Percentiles rank a stretch among this genome's conserved stretches.
phyloP scores from a whole-genome alignment of 768 basidiomycete species.

The Calocybe indica region DNA sequence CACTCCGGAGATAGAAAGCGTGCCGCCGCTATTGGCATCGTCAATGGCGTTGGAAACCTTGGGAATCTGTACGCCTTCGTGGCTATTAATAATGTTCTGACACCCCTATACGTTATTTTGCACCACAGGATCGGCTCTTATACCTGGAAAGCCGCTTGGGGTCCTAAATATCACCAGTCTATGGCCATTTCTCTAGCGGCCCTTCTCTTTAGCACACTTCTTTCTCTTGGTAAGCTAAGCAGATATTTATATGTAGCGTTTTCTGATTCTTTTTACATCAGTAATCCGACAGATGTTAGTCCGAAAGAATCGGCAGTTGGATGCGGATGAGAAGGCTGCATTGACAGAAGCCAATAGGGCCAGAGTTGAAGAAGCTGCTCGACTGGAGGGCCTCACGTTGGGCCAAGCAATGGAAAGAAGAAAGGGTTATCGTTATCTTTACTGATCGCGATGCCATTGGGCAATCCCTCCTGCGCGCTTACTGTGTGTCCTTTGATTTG shows the following conservation, averaged over 20 bases:
- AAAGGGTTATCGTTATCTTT: slow-evolving; percentile 54
- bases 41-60: slow-evolving; percentile 52
- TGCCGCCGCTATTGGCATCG: slow-evolving; percentile 55
- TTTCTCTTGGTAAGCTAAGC: slow-evolving; percentile 22
- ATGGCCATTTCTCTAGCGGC: slow-evolving; percentile 44
- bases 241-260: no score
- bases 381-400: slow-evolving; percentile 52
- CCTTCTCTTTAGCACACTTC: slow-evolving; percentile 25
- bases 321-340: slow-evolving; percentile 37
- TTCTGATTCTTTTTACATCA: slow-evolving; percentile 9
- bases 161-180: slow-evolving; percentile 56
- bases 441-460: slow-evolving; percentile 20
- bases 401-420: slow-evolving; percentile 52
- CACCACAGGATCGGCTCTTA: slow-evolving; percentile 50
- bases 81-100: background rate
- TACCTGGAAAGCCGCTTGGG: slow-evolving; percentile 57
- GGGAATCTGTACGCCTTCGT: slow-evolving; percentile 45
- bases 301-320: slow-evolving; percentile 43
- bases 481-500: no score
- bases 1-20: slow-evolving; percentile 26
- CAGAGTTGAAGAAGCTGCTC: slow-evolving; percentile 53
- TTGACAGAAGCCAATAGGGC: slow-evolving; percentile 38
- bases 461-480: no score
- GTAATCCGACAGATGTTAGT: slow-evolving; percentile 44
- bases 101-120: background rate